Percentiles rank a stretch among this genome's conserved stretches.
Evolutionary conservation across 495 filamentous ascomycete species (phyloP).

Genomic region (Apodospora peruviana): DNA sequence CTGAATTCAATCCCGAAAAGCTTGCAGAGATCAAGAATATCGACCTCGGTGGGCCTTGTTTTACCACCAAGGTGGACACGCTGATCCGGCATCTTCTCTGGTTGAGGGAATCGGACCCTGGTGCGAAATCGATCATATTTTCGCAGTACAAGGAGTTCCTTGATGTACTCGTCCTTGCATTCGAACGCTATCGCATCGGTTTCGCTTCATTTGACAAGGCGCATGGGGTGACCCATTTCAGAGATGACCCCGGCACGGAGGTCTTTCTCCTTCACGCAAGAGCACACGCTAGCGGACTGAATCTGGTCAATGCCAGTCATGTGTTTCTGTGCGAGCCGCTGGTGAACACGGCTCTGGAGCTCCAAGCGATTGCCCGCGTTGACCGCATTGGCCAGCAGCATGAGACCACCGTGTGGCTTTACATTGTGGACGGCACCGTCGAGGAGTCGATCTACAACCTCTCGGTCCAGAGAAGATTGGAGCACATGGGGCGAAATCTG

Average conservation of each 20-base stretch:
- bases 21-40: conserved; percentile 79
- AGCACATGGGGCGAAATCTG: conserved; percentile 56
- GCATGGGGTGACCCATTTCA: conserved; percentile 67
- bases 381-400: conserved; percentile 88
- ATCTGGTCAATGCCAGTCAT: conserved; percentile 86
- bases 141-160: conserved; percentile 78
- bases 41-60: conserved; percentile 64
- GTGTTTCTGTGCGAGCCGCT: conserved; percentile 93
- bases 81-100: conserved; percentile 76
- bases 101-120: conserved; percentile 77
- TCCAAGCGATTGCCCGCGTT: conserved; percentile 90
- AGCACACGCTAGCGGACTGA: conserved; percentile 81
- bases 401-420: conserved; percentile 91
- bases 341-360: conserved; percentile 85
- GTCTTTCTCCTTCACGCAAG: conserved; percentile 87
- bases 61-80: conserved; percentile 84
- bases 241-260: conserved; percentile 65
- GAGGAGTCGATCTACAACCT: conserved; percentile 87
- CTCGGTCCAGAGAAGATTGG: conserved; percentile 68
- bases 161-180: conserved; percentile 61
- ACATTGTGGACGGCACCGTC: conserved; percentile 80
- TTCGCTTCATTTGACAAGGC: conserved; percentile 58
- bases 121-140: conserved; percentile 85
- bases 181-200: conserved; percentile 63
- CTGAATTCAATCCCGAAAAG: conserved; percentile 61